Percentiles rank a stretch among this genome's conserved stretches.
phyloP scores from a whole-genome alignment of 1,284 basidiomycete species.

The Sanguinoderma infundibulare region DNA sequence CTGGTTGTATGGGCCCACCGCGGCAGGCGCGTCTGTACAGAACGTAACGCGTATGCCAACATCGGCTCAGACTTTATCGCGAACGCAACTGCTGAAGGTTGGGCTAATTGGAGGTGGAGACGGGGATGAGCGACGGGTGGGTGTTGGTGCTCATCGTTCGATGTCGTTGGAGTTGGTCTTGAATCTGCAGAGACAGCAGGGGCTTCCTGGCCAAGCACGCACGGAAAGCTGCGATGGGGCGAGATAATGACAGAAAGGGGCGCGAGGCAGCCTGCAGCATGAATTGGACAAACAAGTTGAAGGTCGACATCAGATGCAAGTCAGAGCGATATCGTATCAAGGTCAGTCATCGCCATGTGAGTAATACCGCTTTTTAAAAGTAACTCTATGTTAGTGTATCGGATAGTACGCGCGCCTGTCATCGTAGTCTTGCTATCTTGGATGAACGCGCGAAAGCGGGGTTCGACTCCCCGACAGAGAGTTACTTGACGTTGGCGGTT shows the following conservation, averaged over 20 bases:
- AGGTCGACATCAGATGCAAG: background rate
- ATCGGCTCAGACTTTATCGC: background rate
- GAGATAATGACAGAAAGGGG: conserved; percentile 7
- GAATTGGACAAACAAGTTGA: background rate
- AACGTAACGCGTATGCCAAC: background rate
- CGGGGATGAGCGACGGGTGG: conserved; percentile 53
- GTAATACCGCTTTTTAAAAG: background rate
- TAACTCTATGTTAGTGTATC: conserved; percentile 25
- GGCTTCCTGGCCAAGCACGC: background rate
- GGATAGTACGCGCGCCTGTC: conserved; percentile 27
- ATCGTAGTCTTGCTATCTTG: background rate
- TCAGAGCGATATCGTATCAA: background rate
- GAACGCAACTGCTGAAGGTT: background rate
- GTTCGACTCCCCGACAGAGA: conserved; percentile 49
- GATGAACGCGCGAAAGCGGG: conserved; percentile 43
- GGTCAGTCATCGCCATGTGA: background rate
- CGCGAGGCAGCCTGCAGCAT: background rate
- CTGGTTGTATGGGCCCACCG: conserved; percentile 92
- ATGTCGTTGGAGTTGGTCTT: background rate
- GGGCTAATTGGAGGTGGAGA: conserved; percentile 57
- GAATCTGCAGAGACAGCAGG: background rate
- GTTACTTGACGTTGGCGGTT: too few species aligned
- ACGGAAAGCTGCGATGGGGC: background rate
- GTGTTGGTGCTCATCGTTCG: conserved; percentile 48
- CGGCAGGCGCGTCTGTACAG: conserved; percentile 75